Percentiles rank a stretch among this genome's conserved stretches.
phyloP scores from a whole-genome alignment of 2,329 filamentous ascomycete genomes.

The Capronia coronata region DNA sequence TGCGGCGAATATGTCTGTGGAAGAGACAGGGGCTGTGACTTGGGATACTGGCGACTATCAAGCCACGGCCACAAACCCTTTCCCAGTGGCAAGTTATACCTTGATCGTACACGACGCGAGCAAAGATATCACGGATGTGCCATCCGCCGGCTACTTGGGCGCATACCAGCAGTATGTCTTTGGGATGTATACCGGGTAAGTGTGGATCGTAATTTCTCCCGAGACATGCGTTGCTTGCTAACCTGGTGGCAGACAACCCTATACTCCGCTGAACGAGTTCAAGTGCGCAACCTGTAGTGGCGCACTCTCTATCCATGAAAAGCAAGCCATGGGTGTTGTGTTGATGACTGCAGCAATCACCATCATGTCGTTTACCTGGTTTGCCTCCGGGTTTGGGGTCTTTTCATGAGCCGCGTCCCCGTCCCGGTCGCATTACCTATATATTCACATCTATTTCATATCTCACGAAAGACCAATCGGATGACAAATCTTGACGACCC shows the following conservation, averaged over 20 bases:
- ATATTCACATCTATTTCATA: conserved; percentile 7
- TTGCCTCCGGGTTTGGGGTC: conserved; percentile 39
- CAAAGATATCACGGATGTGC: conserved; percentile 46
- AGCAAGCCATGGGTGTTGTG: conserved; percentile 51
- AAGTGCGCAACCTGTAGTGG: conserved; percentile 51
- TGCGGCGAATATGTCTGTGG: conserved; percentile 51
- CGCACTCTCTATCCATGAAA: conserved; percentile 49
- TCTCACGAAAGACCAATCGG: conserved; percentile 16
- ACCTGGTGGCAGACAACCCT: conserved; percentile 22
- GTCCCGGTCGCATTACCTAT: background rate
- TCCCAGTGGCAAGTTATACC: conserved; percentile 57
- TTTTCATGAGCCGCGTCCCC: conserved; percentile 26
- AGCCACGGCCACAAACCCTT: conserved; percentile 43
- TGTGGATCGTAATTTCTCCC: conserved; percentile 36
- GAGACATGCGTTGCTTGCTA: background rate
- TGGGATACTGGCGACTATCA: conserved; percentile 57
- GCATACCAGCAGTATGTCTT: conserved; percentile 50
- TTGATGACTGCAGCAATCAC: conserved; percentile 52
- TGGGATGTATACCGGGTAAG: conserved; percentile 54
- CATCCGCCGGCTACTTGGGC: conserved; percentile 51
- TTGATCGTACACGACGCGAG: conserved; percentile 55
- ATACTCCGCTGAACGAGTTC: conserved; percentile 39
- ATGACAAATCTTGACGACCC: conserved; percentile 17
- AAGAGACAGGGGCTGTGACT: conserved; percentile 46
- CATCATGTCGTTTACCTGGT: conserved; percentile 52